Base-by-base conservation (phyloP, 1,284 basidiomycete genomes). In the Ustilago esculenta region DNA sequence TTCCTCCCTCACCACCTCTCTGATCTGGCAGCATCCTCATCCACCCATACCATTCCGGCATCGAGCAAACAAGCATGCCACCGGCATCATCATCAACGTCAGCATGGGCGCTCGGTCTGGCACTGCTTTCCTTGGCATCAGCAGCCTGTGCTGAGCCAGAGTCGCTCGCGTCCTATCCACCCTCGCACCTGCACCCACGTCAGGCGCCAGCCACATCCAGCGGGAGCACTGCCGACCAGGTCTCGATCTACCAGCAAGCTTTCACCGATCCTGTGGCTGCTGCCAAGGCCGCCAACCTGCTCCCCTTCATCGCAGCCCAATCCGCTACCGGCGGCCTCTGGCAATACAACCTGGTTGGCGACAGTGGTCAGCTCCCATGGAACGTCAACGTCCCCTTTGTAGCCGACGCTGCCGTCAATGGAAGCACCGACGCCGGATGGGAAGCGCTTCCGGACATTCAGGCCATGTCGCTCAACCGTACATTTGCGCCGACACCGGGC, bases 341-440 rank as follows among this genome's bases (percentile, higher is more conserved):
- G 17, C 25, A 33, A 25, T 64, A 59, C 60, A 61, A 61, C 25
- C 50, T 78, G 23, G 68, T 57, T 11, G 5, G 34, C 2, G 69
- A 64, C 25, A 41, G 45, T 11, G 40, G 39, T 3, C 78, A 80
- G 47, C 73, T 76, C 20, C 66, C 72, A 1, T 76, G 75, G 75
- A 73, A 66, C 45, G n/a, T 45, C 11, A 64, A 65, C 34, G 66
- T 76, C 1, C 36, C 44, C 20, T 73, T 58, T 18, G 34, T 57
- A 14, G 34, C 51, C 24, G 71, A 63, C 45, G 72, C 75, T 1
- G 56, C 34, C 14, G 73, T 77, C 20, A 49, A 66, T 14, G 67
- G 70, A 14, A 54, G 35, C 30, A 39, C 50, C 4, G 53, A 58
- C 8, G 56, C 46, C 5, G 92, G 93, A 1, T 81, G 76, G 72